These are phyloP conservation scores for Aotearoamyces nothofagi DNA, from an alignment of 2,329 filamentous ascomycete species.

Conservation along the genomic window DNA sequence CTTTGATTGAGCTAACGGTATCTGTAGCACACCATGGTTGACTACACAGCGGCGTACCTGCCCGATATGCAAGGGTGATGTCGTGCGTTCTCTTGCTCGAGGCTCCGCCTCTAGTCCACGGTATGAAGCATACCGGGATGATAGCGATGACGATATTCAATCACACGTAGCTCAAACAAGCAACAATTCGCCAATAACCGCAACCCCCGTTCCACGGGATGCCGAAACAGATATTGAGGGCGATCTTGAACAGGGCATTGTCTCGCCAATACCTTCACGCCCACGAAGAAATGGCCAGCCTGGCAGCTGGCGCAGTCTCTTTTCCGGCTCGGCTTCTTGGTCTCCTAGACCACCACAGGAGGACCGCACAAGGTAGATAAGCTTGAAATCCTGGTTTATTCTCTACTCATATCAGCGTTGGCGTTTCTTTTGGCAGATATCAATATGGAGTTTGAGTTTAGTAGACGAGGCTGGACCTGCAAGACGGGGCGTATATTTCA, in stretches of 20 bases:
- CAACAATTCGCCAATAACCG: conserved; percentile 31
- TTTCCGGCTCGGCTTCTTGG: neutral
- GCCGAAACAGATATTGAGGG: conserved; percentile 8
- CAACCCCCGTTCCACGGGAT: conserved; percentile 9
- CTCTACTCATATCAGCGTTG: too few species aligned
- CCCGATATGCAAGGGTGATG: conserved; percentile 95
- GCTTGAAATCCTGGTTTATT: too few species aligned
- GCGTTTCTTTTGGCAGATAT: too few species aligned
- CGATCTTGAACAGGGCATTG: conserved; percentile 1
- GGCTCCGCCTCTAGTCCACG: conserved; percentile 16
- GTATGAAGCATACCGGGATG: conserved; percentile 22
- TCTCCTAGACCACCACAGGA: neutral
- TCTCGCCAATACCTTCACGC: too few species aligned
- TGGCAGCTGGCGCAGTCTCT: neutral
- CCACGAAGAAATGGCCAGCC: neutral
- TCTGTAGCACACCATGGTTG: conserved; percentile 75
- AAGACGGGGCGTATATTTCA: too few species aligned
- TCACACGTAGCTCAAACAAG: conserved; percentile 26
- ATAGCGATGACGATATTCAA: conserved; percentile 28
- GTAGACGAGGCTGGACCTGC: too few species aligned
- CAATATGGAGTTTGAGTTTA: too few species aligned
- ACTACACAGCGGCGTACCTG: conserved; percentile 93
- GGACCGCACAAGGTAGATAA: neutral
- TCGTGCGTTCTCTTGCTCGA: conserved; percentile 55
- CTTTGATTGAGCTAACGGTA: too few species aligned